Percentiles rank a stretch among this genome's conserved stretches.
These are phyloP conservation scores for Candida sanyiensis DNA, from an alignment of 805 yeast species.

Conservation along the genomic window DNA sequence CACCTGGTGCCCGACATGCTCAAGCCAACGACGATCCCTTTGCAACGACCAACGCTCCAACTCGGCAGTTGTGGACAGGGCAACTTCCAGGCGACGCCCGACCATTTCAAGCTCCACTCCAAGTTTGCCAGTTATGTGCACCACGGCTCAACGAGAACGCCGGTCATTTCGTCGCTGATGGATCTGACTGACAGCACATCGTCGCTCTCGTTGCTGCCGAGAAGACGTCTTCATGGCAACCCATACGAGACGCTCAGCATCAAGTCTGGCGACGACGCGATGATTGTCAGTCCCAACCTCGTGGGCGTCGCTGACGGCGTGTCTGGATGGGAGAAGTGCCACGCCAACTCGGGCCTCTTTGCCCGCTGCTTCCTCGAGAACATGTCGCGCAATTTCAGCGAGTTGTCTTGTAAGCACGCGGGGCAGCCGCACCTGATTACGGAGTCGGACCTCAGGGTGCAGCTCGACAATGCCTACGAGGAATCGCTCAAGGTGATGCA, in stretches of 20 bases:
- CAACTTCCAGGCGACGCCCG: constrained; percentile 20
- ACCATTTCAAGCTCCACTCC: constrained; percentile 38
- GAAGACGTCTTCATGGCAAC: constrained; percentile 46
- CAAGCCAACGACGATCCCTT: constrained; percentile 4
- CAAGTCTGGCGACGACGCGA: constrained; percentile 53
- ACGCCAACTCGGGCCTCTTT: constrained; percentile 46
- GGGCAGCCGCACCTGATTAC: constrained; percentile 35
- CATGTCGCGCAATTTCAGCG: constrained; percentile 33
- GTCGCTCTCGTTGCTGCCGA: constrained; percentile 38
- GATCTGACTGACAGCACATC: constrained; percentile 46
- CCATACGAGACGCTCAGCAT: constrained; percentile 47
- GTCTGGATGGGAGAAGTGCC: constrained; percentile 47
- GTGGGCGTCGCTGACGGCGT: constrained; percentile 54
- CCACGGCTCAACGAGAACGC: constrained; percentile 35
- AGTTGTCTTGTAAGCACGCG: constrained; percentile 20
- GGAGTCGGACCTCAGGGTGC: constrained; percentile 36
- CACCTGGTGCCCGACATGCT: neutral
- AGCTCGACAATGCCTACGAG: constrained; percentile 41
- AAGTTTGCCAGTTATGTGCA: constrained; percentile 43
- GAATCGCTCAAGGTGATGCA: constrained; percentile 49
- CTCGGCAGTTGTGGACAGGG: neutral
- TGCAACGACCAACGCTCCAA: constrained; percentile 3
- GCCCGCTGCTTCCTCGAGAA: constrained; percentile 49
- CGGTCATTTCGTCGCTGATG: constrained; percentile 42
- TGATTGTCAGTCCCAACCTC: constrained; percentile 47